These are phyloP conservation scores for Lentinula aciculospora DNA, from an alignment of 768 basidiomycete species.

Conservation along the genomic window DNA sequence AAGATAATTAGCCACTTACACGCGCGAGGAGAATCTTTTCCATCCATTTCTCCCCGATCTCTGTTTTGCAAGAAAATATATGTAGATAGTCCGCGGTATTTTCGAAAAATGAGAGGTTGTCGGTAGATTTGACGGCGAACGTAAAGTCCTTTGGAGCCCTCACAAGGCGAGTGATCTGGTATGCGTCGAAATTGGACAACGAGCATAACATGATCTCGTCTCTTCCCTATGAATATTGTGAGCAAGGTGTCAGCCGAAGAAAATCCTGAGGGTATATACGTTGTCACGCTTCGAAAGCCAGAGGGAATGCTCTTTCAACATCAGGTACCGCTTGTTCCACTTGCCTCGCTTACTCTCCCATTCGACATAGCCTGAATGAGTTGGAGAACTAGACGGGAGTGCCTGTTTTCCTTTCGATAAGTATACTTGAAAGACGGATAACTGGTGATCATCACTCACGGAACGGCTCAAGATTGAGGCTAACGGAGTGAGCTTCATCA, in stretches of 20 bases:
- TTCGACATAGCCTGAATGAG: conserved; percentile 65
- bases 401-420: conserved; percentile 19
- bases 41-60: conserved; percentile 73
- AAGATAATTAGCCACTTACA: conserved; percentile 37
- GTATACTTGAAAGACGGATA: neutral
- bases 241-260: conserved; percentile 5
- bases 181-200: conserved; percentile 85
- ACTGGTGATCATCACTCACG: conserved; percentile 32
- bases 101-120: conserved; percentile 83
- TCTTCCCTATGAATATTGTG: conserved; percentile 57
- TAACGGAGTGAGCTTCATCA: conserved; percentile 71
- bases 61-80: conserved; percentile 71
- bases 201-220: conserved; percentile 81
- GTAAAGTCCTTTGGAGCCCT: conserved; percentile 82
- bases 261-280: conserved; percentile 39
- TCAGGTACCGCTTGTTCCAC: conserved; percentile 92
- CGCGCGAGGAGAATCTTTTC: conserved; percentile 77
- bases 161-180: conserved; percentile 67
- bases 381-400: conserved; percentile 40
- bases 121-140: conserved; percentile 86
- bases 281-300: conserved; percentile 89
- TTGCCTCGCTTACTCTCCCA: conserved; percentile 90
- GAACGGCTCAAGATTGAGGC: conserved; percentile 53
- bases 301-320: conserved; percentile 78
- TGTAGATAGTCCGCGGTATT: conserved; percentile 85